Conservation (phyloP, 257 asterid species). For the Nicotiana obtusifolia region DNA sequence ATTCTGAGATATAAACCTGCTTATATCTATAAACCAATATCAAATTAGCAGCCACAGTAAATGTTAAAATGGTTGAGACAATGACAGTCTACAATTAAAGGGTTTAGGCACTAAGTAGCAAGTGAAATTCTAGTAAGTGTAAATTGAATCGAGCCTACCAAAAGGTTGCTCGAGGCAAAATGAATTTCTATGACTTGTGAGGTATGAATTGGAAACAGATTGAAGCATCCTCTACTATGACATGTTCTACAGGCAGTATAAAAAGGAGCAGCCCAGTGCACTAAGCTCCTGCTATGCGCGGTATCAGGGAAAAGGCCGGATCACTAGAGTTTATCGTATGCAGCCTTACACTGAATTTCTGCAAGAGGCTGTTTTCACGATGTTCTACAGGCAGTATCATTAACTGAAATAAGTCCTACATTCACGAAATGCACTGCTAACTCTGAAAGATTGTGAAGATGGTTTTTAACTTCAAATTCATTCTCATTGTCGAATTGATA, state of each 20-base stretch:
- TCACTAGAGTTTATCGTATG: no score
- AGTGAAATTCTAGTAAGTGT: background rate
- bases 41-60: background rate
- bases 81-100: background rate
- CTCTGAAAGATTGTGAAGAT: background rate
- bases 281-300: no score
- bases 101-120: background rate
- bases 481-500: background rate
- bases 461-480: background rate
- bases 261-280: no score
- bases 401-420: background rate
- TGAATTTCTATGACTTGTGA: background rate
- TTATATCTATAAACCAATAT: background rate
- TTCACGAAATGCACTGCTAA: background rate
- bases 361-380: no score
- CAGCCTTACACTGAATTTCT: no score
- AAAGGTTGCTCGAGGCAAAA: background rate
- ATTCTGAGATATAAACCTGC: background rate
- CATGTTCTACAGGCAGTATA: background rate
- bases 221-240: background rate
- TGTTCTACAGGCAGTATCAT: background rate
- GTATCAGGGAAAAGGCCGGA: no score
- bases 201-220: background rate
- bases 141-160: background rate
- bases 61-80: background rate